Conservation (phyloP, 371 early-diverging fungal genomes). For the Blakeslea trispora region DNA sequence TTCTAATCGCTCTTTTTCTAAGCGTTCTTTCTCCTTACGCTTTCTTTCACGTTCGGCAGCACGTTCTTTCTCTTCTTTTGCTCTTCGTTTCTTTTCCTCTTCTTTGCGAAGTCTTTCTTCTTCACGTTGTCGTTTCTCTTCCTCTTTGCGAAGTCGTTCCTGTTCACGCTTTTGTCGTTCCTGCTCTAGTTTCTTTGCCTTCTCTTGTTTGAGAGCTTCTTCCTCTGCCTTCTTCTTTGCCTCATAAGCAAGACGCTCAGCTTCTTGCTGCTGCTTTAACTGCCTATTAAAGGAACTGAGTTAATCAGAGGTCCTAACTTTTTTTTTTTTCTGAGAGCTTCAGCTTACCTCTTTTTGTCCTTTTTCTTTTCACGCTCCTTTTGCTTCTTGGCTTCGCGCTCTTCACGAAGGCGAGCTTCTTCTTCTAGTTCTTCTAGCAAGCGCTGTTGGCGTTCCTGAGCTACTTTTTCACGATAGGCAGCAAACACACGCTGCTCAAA, state of each 20-base stretch:
- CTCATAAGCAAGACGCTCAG: slow-evolving; percentile 41
- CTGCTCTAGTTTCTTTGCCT: slow-evolving; percentile 37
- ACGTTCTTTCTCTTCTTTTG: slow-evolving; percentile 22
- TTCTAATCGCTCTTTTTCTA: slow-evolving; percentile 16
- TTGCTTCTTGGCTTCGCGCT: slow-evolving; percentile 69
- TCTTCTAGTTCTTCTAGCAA: slow-evolving; percentile 82
- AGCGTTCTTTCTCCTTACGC: slow-evolving; percentile 13
- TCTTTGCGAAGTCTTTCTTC: slow-evolving; percentile 30
- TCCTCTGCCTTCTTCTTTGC: slow-evolving; percentile 48
- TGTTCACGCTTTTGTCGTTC: slow-evolving; percentile 60
- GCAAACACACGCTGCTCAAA: slow-evolving; percentile 93
- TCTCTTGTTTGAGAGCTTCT: slow-evolving; percentile 35
- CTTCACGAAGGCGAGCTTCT: slow-evolving; percentile 73
- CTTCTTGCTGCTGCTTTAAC: slow-evolving; percentile 42
- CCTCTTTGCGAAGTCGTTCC: slow-evolving; percentile 36
- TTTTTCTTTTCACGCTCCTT: slow-evolving; percentile 68
- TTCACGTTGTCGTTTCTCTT: slow-evolving; percentile 41
- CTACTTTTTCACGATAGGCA: slow-evolving; percentile 91
- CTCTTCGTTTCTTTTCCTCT: slow-evolving; percentile 29
- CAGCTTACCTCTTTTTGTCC: slow-evolving; percentile 56
- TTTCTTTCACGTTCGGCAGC: slow-evolving; percentile 18
- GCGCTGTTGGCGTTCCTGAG: slow-evolving; percentile 77
- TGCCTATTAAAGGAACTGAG: slow-evolving; percentile 13
- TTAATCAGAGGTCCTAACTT: too few species aligned
- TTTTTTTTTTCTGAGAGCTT: too few species aligned